These are phyloP conservation scores for Luffa aegyptiaca DNA, from an alignment of 306 rosid genomes.

Conservation along the genomic window DNA sequence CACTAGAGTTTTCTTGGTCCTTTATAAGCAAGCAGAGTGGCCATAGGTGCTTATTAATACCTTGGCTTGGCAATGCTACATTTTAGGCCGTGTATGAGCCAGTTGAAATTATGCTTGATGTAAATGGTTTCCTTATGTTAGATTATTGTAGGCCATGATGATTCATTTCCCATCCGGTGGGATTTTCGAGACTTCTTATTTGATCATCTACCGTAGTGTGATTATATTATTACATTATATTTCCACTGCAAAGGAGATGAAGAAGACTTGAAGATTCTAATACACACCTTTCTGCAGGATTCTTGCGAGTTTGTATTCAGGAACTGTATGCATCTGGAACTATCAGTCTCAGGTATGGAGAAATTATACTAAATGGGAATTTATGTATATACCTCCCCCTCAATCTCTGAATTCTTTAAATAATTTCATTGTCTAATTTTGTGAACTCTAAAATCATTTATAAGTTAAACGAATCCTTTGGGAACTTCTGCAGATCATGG, in stretches of 20 bases:
- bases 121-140: neutral
- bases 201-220: neutral
- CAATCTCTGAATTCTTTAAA: neutral
- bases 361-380: neutral
- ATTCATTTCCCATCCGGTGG: neutral
- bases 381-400: neutral
- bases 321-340: constrained; percentile 90
- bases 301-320: constrained; percentile 90
- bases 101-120: neutral
- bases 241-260: neutral
- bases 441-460: neutral
- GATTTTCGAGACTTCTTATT: neutral
- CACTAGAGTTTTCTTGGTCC: constrained; percentile 3
- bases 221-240: neutral
- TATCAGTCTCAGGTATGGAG: constrained; percentile 79
- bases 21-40: neutral
- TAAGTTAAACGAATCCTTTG: constrained; percentile 6
- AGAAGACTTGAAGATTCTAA: neutral
- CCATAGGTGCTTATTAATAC: neutral
- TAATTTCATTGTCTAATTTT: neutral
- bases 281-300: constrained; percentile 45
- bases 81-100: neutral
- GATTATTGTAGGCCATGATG: neutral
- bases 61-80: neutral
- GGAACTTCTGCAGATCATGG: constrained; percentile 60